Conservation (phyloP, 106 monocot species). For the Dioscorea alata region DNA sequence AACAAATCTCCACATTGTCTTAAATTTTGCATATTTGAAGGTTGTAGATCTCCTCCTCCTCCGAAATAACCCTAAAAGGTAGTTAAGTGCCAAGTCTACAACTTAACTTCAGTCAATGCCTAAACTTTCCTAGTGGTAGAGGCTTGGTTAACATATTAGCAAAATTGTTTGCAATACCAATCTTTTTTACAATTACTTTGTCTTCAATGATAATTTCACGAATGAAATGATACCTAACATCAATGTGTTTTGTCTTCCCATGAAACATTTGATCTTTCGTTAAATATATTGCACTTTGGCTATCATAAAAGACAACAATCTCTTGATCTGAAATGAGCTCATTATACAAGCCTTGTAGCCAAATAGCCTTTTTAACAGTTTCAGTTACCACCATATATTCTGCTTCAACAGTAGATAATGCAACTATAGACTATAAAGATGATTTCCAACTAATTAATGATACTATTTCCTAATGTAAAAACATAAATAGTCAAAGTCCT, state of each 20-base stretch:
- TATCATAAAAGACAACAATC: conserved; percentile 5
- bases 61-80: too few species aligned
- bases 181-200: conserved; percentile 3
- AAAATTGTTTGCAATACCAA: not conserved
- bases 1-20: too few species aligned
- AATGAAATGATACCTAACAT: conserved; percentile 7
- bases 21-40: too few species aligned
- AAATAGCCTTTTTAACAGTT: conserved; percentile 11
- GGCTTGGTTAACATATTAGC: not conserved
- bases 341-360: conserved; percentile 1
- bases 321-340: too few species aligned
- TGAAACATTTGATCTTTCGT: too few species aligned
- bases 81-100: not conserved
- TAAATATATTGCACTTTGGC: not conserved
- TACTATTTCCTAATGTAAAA: conserved; percentile 1
- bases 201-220: not conserved
- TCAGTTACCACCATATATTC: conserved; percentile 11
- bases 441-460: conserved; percentile 14
- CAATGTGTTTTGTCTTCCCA: too few species aligned
- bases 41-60: too few species aligned
- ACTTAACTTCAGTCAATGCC: conserved; percentile 4
- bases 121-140: not conserved
- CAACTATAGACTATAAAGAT: not conserved
- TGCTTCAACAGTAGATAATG: not conserved
- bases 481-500: conserved; percentile 8